Conservation (phyloP, 306 rosid genomes). For the Corylus americana region DNA sequence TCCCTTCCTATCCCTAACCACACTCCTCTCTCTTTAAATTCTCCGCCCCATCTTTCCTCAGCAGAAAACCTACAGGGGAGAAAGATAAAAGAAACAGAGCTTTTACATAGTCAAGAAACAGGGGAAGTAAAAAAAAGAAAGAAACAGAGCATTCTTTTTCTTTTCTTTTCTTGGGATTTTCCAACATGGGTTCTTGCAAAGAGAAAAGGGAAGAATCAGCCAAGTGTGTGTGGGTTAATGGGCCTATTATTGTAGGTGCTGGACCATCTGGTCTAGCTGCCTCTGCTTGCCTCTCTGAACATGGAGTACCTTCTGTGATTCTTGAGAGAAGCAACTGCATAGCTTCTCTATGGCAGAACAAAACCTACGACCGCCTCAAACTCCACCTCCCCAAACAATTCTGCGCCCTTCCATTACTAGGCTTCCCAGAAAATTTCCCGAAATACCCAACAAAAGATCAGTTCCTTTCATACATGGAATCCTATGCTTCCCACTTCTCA, state of each 20-base stretch:
- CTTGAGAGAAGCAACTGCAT: slow-evolving; percentile 72
- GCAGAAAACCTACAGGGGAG: not conserved
- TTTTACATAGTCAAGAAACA: slow-evolving; percentile 21
- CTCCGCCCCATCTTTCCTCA: slow-evolving; percentile 5
- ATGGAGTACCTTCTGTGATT: slow-evolving; percentile 48
- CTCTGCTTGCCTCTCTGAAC: slow-evolving; percentile 68
- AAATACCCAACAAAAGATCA: slow-evolving; percentile 76
- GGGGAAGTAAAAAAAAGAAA: slow-evolving; percentile 7
- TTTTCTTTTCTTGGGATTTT: slow-evolving; percentile 16
- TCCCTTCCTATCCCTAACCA: not conserved
- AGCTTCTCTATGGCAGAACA: slow-evolving; percentile 80
- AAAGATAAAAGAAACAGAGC: slow-evolving; percentile 12
- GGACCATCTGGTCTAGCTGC: slow-evolving; percentile 96
- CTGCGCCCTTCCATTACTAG: slow-evolving; percentile 73
- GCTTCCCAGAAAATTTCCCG: slow-evolving; percentile 65
- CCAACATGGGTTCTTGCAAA: slow-evolving; percentile 59
- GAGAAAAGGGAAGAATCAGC: slow-evolving; percentile 26
- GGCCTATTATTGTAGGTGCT: slow-evolving; percentile 90
- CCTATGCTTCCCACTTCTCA: slow-evolving; percentile 67
- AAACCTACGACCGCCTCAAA: slow-evolving; percentile 79
- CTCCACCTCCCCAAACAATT: slow-evolving; percentile 87
- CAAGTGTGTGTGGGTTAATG: slow-evolving; percentile 43
- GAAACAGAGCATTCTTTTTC: not conserved
- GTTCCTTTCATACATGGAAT: slow-evolving; percentile 76
- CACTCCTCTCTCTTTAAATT: slow-evolving; percentile 12